Base-by-base conservation (phyloP, 768 basidiomycete species). In the Sporobolomyces phaffii region DNA sequence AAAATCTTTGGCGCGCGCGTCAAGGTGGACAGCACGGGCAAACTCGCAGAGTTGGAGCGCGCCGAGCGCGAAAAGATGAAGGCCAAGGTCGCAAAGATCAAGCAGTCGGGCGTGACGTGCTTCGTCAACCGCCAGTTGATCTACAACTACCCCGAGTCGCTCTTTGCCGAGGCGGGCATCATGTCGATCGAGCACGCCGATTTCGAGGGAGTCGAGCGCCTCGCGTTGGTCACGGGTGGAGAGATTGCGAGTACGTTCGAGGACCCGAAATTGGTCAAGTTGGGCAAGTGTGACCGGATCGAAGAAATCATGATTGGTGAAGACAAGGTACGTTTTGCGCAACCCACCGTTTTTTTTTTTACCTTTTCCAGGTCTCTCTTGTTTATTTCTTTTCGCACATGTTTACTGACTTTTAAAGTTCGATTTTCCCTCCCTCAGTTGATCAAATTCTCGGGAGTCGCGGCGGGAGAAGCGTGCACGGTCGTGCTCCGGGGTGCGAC, bases 21-120 rank as follows among this genome's bases (percentile, higher is more conserved):
- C 69, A 91, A 92, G 79, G 96, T 98, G 9, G 94, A 97, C 74
- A 83, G 89, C 50, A 94, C 96, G 4, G 89, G 93, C 58, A 97
- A 99, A 80, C 85, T 99, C 10, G 96, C 96, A 11, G 96, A 99
- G 78, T 86, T 99, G 22, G 96, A 99, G 78, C 87, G 93, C 15
- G 96, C 96, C 9, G 96, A 98, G 79, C 83, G 86, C 75, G 96
- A 97, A 81, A 98, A 99, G 83, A 99, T 99, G 96, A 96, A 94
- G 80, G 87, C 85, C 65, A 99, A 98, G 81, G 93, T 99, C 9
- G 90, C 91, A 50, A 85, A 87, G 18, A 98, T 99, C 74, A 91
- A 92, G 8, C 78, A 88, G 1, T 92, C 96, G 73, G 94, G 94
- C 58, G 90, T 98, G 81, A 98, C 91, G 75, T 87, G 86, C 78